Conservation (phyloP, 768 basidiomycete genomes). For the Mycena haematopus region DNA sequence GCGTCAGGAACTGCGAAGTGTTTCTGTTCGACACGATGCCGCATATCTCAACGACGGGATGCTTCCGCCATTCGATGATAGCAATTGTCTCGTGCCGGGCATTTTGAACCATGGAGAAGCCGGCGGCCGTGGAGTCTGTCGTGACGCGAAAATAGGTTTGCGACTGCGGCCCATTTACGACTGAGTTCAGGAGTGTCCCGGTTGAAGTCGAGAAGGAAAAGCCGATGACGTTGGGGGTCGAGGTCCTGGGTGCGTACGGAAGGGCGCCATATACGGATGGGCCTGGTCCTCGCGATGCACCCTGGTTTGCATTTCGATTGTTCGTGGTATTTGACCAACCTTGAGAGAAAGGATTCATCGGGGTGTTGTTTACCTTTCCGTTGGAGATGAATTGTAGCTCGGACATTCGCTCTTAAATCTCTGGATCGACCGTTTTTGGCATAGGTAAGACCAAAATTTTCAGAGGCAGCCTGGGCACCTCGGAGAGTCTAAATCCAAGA, state of each 20-base stretch:
- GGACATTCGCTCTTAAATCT: background rate
- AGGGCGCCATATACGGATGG: slow-evolving; percentile 16
- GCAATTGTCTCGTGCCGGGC: slow-evolving; percentile 40
- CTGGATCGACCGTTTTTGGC: background rate
- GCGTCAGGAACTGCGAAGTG: slow-evolving; percentile 44
- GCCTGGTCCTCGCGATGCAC: background rate
- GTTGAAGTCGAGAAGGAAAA: slow-evolving; percentile 44
- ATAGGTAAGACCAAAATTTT: background rate
- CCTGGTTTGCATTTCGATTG: background rate
- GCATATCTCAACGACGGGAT: slow-evolving; percentile 41
- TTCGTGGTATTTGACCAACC: slow-evolving; percentile 17
- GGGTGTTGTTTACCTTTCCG: background rate
- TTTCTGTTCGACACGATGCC: slow-evolving; percentile 38
- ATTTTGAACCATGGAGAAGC: slow-evolving; percentile 45
- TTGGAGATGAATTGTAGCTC: background rate
- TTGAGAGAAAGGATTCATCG: slow-evolving; percentile 27
- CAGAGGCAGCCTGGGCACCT: background rate
- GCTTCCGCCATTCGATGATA: slow-evolving; percentile 45
- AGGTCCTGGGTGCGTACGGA: slow-evolving; percentile 3
- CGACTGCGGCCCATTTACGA: slow-evolving; percentile 43
- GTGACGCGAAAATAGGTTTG: slow-evolving; percentile 46
- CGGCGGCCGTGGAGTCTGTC: slow-evolving; percentile 40
- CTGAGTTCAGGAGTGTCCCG: slow-evolving; percentile 45
- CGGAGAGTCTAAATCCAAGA: background rate
- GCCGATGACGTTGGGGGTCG: slow-evolving; percentile 38